Evolutionary conservation across 1,284 basidiomycete genomes (phyloP), one percentile per base, ranked within the genome.

Genomic region (Xanthoconium separans): DNA sequence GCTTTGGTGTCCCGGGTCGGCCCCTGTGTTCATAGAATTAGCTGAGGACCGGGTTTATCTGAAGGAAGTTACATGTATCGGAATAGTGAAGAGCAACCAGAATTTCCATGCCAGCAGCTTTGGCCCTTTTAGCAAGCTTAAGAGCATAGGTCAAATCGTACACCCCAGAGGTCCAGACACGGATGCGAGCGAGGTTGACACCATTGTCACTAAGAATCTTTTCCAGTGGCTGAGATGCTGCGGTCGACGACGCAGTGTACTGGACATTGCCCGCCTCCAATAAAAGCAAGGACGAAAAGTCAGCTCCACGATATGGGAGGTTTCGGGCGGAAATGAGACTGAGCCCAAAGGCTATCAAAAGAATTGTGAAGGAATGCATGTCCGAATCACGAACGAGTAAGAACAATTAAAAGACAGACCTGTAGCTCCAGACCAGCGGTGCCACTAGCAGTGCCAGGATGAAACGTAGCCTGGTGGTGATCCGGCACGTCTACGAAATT

Each of bases 261-360:
- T n/a, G 29, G 33, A 46, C 9, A n/a, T 54, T 6, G 11, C 39
- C 16, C 7, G 47, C 52, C 44, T 62, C 60, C 15, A 60, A n/a
- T 6, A 53, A 41, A 39, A 56, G 59, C 39, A 62, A 44, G 13
- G 57, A 60, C 2, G 62, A 61, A 51, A 64, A 62, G 40, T 64
- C 60, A 27, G 56, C 62, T 7, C 51, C 60, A 42, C 4, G 24
- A 18, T 59, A 59, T 9, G 0, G 48, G 50, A 53, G 53, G 1
- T 6, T 27, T 6, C 27, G 27, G 7, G 62, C 48, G 40, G 60
- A 53, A 42, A 53, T 46, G 15, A 62, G 34, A 31, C 44, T 27
- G 29, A 64, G 29, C 16, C 27, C 27, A 5, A 51, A 43, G 18
- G 30, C n/a, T 12, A 42, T 4, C 4, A 50, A 27, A 16, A 18